These are phyloP conservation scores for Globisporangium echinulatum DNA, from an alignment of 352 stramenopile species.

Conservation along the genomic window DNA sequence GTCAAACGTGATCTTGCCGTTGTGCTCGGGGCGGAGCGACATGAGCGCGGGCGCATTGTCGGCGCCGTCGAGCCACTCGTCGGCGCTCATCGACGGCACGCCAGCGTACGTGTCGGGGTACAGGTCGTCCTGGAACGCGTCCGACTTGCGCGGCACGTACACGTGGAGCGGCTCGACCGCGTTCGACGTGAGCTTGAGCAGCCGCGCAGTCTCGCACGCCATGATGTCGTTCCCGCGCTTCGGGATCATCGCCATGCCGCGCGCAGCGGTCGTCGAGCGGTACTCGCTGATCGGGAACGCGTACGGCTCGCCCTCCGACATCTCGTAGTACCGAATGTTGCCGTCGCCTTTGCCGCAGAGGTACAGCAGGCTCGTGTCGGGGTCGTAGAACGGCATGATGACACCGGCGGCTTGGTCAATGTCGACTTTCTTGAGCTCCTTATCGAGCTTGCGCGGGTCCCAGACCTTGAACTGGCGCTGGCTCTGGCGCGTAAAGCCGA, in stretches of 20 bases:
- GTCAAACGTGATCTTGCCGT: conserved; percentile 83
- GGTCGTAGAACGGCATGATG: conserved; percentile 99
- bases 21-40: conserved; percentile 88
- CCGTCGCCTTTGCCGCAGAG: conserved; percentile 97
- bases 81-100: conserved; percentile 91
- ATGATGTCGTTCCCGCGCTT: conserved; percentile 98
- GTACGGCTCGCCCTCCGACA: conserved; percentile 93
- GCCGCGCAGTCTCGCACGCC: conserved; percentile 94
- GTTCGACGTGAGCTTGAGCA: conserved; percentile 95
- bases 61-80: conserved; percentile 94
- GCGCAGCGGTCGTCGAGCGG: conserved; percentile 92
- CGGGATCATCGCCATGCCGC: conserved; percentile 98
- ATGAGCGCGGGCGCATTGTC: conserved; percentile 92
- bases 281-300: conserved; percentile 93
- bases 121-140: conserved; percentile 99
- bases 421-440: conserved; percentile 92
- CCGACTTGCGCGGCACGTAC: conserved; percentile 97
- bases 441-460: conserved; percentile 86
- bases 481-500: conserved; percentile 96
- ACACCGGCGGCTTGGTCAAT: conserved; percentile 98
- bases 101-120: conserved; percentile 96
- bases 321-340: conserved; percentile 99
- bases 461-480: conserved; percentile 91
- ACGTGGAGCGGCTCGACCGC: conserved; percentile 96
- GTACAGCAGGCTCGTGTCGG: conserved; percentile 97